Base-by-base conservation (phyloP, 805 yeast genomes). In the Babjeviella inositovora region DNA sequence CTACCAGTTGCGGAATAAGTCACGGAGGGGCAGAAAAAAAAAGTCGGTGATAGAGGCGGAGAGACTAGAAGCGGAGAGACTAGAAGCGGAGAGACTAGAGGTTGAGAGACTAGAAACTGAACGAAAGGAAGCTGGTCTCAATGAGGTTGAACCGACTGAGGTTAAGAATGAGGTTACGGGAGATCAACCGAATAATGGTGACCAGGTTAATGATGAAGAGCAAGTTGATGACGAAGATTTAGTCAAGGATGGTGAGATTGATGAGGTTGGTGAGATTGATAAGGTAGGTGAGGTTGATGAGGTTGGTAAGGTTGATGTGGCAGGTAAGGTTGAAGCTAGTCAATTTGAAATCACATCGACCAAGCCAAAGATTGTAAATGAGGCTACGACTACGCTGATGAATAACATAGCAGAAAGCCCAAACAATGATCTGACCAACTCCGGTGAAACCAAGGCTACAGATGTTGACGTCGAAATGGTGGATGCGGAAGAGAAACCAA, bases 31-130 rank as follows among this genome's bases (percentile, higher is more conserved):
- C 34, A 47, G 46, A 35, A 47, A 27, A 34, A 45, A 56, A 32
- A 61, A 49, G 37, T 56, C 50, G 43, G 60, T 50, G 38, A 36
- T 32, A 19, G 43, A 37, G 20, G 45, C 42, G 13, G 47, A 47
- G 15, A 53, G 33, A 30, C 49, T 18, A 20, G 38, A 20, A 23
- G 29, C 5, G 35, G 34, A 25, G 35, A 43, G 9, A 53, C 57
- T 5, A 61, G 59, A 11, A 50, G 60, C 39, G 20, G 39, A 39
- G 24, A 32, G 27, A 18, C 48, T 38, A 26, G 41, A 38, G 37
- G 43, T 24, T 25, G 37, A 32, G 34, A 34, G 35, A 22, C 30
- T 30, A 22, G 34, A 30, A 19, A 50, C 39, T 28, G 48, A 31
- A 20, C 18, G 15, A 11, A 8, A 31, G 18, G 38, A 35, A 24